Base-by-base conservation (phyloP, 805 yeast species). In the Suhomyces sp. region DNA sequence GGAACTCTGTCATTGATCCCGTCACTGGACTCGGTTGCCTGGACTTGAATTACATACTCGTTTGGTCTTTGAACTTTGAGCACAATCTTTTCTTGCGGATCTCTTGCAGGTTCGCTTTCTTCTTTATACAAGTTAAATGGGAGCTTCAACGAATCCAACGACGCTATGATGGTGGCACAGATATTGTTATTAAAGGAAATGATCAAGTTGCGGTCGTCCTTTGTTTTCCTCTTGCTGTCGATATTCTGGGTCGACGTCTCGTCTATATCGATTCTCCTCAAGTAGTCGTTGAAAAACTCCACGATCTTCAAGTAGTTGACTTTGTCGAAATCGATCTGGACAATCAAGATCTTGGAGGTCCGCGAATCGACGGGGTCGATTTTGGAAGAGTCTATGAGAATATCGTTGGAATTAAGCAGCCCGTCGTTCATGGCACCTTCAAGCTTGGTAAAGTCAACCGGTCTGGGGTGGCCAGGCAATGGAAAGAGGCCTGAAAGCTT, bases 401-500 rank as follows among this genome's bases (percentile, higher is more conserved):
- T 62, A 49, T 69, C 71, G 37, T 62, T 64, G 3, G 66, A 57
- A 50, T 62, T 65, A 21, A 57, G 53, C 15, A 72, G 55, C 27
- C 72, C 65, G 43, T 74, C 76, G 27, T 67, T 65, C 17, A 68
- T 62, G 10, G 67, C 67, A 4, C 79, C 72, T 47, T 69, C 76
- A 33, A 72, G 59, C 52, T 73, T 78, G 4, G 77, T 71, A 20
- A 73, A 66, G 39, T 73, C 65, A 48, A 73, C 75, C 7, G 77
- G 77, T 54, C 77, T 60, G 0, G 83, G 83, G 56, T 75, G 77
- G 3, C 91, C 91, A 1, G 94, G 93, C 15, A 81, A 72, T 2
- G 92, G 89, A 60, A 89, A 90, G 2, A 88, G 66, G 0, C 96
- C 96, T 1, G 89, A 80, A 15, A 87, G 69, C 60, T 89, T 90